These are phyloP conservation scores for Heliosperma pusillum DNA, from an alignment of 148 eudicot genomes.

Conservation along the genomic window DNA sequence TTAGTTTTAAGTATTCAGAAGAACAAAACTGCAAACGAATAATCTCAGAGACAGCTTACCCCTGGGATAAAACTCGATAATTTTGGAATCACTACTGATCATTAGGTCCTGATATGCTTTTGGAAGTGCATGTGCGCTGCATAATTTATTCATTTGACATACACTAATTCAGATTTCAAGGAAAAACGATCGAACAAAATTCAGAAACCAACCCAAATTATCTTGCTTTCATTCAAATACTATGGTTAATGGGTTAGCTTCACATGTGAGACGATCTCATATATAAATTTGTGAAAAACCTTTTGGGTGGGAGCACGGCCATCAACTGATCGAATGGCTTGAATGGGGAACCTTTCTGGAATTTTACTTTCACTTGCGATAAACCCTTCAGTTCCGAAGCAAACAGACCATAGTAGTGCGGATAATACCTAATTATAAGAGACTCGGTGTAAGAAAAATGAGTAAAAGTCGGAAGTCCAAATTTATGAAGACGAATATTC, in stretches of 20 bases:
- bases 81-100: slow-evolving; percentile 35
- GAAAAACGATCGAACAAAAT: no score
- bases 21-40: background rate
- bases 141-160: background rate
- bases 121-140: slow-evolving; percentile 62
- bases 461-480: background rate
- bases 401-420: slow-evolving; percentile 48
- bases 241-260: no score
- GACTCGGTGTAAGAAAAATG: background rate
- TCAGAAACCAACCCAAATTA: no score
- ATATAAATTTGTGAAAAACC: slow-evolving; percentile 24
- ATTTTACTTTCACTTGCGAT: slow-evolving; percentile 29
- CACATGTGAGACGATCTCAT: no score
- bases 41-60: slow-evolving; percentile 27
- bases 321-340: slow-evolving; percentile 60
- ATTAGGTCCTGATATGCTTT: slow-evolving; percentile 36
- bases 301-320: slow-evolving; percentile 65
- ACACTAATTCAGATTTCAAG: no score
- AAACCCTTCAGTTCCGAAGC: slow-evolving; percentile 62
- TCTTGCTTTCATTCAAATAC: no score
- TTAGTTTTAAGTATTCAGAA: background rate
- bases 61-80: slow-evolving; percentile 43
- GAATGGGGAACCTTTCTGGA: slow-evolving; percentile 45
- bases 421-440: slow-evolving; percentile 42
- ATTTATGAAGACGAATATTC: background rate